Evolutionary conservation across 2,329 filamentous ascomycete genomes (phyloP).

Genomic region (Hypoxylon sp.): DNA sequence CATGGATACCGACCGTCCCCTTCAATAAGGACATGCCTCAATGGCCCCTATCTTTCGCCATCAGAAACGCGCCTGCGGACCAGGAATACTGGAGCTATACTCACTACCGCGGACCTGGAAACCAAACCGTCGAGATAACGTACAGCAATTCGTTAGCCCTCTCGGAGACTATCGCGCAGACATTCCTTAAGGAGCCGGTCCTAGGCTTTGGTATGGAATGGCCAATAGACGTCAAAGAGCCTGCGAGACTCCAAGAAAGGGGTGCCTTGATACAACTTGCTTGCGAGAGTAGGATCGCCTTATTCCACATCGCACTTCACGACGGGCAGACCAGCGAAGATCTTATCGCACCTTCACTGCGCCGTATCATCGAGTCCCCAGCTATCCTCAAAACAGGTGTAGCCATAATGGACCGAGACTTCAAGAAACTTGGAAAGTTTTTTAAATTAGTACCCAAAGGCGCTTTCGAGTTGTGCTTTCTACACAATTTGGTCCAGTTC

Average conservation of each 20-base stretch:
- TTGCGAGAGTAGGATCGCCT: slow-evolving; percentile 40
- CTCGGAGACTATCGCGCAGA: slow-evolving; percentile 42
- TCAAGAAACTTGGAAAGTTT: slow-evolving; percentile 32
- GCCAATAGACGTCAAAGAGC: slow-evolving; percentile 32
- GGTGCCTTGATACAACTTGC: slow-evolving; percentile 46
- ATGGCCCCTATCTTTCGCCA: slow-evolving; percentile 43
- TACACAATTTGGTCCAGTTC: slow-evolving; percentile 38
- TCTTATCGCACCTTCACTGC: slow-evolving; percentile 44
- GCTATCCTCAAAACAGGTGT: slow-evolving; percentile 46
- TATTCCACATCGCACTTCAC: slow-evolving; percentile 47
- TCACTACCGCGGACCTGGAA: slow-evolving; percentile 36
- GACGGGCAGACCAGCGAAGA: slow-evolving; percentile 42
- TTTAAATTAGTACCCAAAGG: slow-evolving; percentile 41
- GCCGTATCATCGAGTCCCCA: slow-evolving; percentile 43
- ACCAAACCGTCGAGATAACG: slow-evolving; percentile 25
- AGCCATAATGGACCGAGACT: slow-evolving; percentile 39
- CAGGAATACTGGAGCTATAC: slow-evolving; percentile 34
- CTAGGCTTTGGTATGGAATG: slow-evolving; percentile 50
- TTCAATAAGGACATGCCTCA: slow-evolving; percentile 34
- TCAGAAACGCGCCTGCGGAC: slow-evolving; percentile 6
- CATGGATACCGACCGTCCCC: not conserved
- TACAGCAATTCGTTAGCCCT: slow-evolving; percentile 37
- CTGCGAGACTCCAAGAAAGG: slow-evolving; percentile 37
- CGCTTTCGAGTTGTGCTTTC: slow-evolving; percentile 46
- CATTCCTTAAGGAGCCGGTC: slow-evolving; percentile 42